A percentile compares a stretch with the other conserved stretches of the same genome.
Evolutionary conservation across 208 protist species (phyloP).

Genomic region (Trypanosoma melophagium): DNA sequence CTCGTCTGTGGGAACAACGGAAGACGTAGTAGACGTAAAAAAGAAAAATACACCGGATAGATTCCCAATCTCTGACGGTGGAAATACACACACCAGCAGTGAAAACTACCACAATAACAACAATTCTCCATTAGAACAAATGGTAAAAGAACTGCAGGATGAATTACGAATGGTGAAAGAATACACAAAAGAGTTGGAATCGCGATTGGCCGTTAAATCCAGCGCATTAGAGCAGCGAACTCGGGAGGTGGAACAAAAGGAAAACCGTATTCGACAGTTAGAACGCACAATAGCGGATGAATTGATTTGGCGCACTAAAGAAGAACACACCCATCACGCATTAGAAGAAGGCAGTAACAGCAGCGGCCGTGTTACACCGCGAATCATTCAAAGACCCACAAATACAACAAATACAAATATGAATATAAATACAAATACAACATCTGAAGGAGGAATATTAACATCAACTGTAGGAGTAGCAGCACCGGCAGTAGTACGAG

Average conservation of each 20-base stretch:
- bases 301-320: slow-evolving; percentile 34
- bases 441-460: too few relatives aligned
- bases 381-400: too few relatives aligned
- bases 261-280: slow-evolving; percentile 78
- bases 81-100: too few relatives aligned
- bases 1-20: not conserved
- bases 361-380: too few relatives aligned
- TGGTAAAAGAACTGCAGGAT: slow-evolving; percentile 11
- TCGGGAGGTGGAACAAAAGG: slow-evolving; percentile 45
- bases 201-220: slow-evolving; percentile 38
- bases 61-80: too few relatives aligned
- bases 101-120: too few relatives aligned
- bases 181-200: slow-evolving; percentile 52
- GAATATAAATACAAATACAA: too few relatives aligned
- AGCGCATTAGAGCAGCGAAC: slow-evolving; percentile 39
- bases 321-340: not conserved
- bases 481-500: too few relatives aligned
- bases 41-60: not conserved
- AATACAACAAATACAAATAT: too few relatives aligned
- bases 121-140: slow-evolving; percentile 5
- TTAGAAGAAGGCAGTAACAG: too few relatives aligned
- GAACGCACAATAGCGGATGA: slow-evolving; percentile 78
- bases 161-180: slow-evolving; percentile 7
- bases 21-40: not conserved
- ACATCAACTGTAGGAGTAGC: too few relatives aligned